Evolutionary conservation across 164 flowering plant genomes (phyloP), one percentile per base, ranked within the genome.

Genomic region (Saururus chinensis): DNA sequence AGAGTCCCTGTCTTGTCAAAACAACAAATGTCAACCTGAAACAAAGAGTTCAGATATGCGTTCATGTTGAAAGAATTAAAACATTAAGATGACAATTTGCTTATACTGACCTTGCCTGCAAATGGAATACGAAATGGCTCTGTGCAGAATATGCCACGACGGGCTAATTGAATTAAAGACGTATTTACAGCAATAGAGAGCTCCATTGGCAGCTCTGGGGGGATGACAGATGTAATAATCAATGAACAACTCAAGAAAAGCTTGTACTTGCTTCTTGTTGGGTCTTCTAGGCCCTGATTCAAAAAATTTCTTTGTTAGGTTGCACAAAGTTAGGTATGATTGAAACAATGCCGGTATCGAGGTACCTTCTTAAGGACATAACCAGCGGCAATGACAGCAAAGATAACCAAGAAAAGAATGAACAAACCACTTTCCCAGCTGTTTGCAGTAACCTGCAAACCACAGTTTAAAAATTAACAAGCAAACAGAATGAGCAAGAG

Each of bases 161-260:
- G 82, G 59, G 99, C 96, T 68, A 93, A 67, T 54, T 95, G 95
- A 79, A 93, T 88, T 65, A 93, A 73, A 66, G 99, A 93, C 63
- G 99, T 93, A 76, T 93, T 93, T 65, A 93, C 99, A 64, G 99
- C 99, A 70, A 93, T 93, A 37, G 99, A 93, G 61, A 93, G 78
- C 73, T 93, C 99, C 99, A 93, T 93, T 61, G 99, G 99, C 60
- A 93, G 80, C 77, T 93, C 99, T 68, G 99, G 99, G 23, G 99
- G 99, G 60, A 93, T 93, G 56, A 93, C 99, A 64, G 99, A 90
- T 56, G 99, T 93, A 64, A 93, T 80, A 64, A 93, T 93, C 73
- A 93, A 75, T 49, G 99, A 87, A 82, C 99, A 93, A 68, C 97
- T 90, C 57, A 93, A 74, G 68, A 93, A 68, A 70, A 93, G 96